Conservation (phyloP, 768 basidiomycete genomes). For the Russula dissimulans region DNA sequence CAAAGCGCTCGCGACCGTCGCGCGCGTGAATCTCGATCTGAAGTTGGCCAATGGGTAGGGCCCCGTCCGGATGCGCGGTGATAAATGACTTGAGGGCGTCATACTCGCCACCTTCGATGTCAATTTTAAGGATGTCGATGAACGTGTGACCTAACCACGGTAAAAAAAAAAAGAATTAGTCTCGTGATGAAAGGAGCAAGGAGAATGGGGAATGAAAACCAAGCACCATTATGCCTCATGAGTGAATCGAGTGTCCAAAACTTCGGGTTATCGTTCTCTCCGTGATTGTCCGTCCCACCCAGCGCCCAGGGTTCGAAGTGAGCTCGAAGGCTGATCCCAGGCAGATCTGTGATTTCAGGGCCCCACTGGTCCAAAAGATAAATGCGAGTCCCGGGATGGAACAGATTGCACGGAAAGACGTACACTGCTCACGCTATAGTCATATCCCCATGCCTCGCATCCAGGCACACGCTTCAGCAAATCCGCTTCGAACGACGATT, state of each 20-base stretch:
- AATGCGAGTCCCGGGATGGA: too few species aligned
- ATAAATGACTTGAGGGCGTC: conserved; percentile 43
- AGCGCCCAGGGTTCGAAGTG: conserved; percentile 35
- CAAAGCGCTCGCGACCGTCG: conserved; percentile 30
- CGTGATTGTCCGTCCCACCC: conserved; percentile 35
- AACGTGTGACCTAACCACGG: conserved; percentile 42
- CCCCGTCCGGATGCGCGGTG: conserved; percentile 24
- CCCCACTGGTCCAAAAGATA: conserved; percentile 26
- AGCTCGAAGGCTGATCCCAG: conserved; percentile 27
- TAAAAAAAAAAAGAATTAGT: too few species aligned
- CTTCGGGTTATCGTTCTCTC: conserved; percentile 35
- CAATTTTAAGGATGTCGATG: conserved; percentile 64
- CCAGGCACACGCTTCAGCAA: conserved; percentile 34
- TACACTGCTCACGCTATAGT: conserved; percentile 31
- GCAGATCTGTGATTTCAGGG: conserved; percentile 31
- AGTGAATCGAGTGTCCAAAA: conserved; percentile 55
- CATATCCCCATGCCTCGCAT: conserved; percentile 37
- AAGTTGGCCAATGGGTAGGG: conserved; percentile 60
- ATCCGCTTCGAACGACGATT: conserved; percentile 46
- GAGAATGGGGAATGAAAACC: neutral
- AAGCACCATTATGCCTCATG: conserved; percentile 51
- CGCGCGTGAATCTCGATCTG: conserved; percentile 54
- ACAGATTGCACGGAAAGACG: conserved; percentile 9
- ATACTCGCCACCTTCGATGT: conserved; percentile 63
- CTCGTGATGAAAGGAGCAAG: neutral